phyloP scores from a whole-genome alignment of 768 basidiomycete species.

The Lentinula detonsa region DNA sequence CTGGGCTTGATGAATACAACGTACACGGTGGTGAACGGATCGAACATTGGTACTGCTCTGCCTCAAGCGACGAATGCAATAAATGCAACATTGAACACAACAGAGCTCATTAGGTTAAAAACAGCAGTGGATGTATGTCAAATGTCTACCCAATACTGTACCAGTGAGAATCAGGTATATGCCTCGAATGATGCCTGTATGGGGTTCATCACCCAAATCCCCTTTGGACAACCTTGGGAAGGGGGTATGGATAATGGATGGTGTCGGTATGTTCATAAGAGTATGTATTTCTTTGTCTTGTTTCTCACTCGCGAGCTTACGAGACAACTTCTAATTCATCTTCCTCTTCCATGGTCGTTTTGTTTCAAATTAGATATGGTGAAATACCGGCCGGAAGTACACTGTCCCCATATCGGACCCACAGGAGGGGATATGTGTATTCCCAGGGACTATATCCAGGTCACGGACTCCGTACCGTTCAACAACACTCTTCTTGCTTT shows the following conservation, averaged over 20 bases:
- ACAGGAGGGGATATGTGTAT: constrained; percentile 9
- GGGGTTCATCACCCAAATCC: neutral
- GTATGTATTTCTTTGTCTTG: neutral
- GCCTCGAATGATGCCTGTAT: constrained; percentile 3
- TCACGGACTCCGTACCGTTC: neutral
- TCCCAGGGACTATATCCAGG: neutral
- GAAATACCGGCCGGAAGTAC: constrained; percentile 4
- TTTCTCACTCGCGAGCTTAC: too few species aligned
- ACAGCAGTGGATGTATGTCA: constrained; percentile 5
- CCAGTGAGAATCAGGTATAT: constrained; percentile 4
- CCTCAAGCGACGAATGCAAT: too few species aligned
- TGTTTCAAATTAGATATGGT: constrained; percentile 3
- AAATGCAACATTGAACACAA: neutral
- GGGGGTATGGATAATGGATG: constrained; percentile 3
- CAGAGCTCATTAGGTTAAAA: neutral
- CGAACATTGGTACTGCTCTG: too few species aligned
- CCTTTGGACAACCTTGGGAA: constrained; percentile 8
- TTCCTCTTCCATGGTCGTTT: too few species aligned
- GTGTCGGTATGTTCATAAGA: constrained; percentile 4
- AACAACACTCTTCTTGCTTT: neutral
- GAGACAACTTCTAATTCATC: too few species aligned
- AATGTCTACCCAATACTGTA: constrained; percentile 5
- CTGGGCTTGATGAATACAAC: too few species aligned
- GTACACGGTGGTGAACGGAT: too few species aligned
- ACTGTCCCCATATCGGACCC: constrained; percentile 9